phyloP scores from a whole-genome alignment of 2,329 filamentous ascomycete genomes.

The Acarospora socialis region DNA sequence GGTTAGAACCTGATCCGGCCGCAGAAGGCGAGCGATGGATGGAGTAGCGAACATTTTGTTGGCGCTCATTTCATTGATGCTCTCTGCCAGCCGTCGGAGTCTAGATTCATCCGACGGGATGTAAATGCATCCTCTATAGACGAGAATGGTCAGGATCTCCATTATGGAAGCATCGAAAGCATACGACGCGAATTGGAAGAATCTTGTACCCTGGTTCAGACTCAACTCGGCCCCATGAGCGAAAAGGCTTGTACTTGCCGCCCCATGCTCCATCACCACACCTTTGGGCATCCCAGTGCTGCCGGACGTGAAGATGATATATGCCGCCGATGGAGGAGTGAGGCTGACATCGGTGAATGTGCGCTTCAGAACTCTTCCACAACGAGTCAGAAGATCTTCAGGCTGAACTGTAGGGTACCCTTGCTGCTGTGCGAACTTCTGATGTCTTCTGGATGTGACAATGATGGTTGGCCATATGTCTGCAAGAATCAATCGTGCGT shows the following conservation, averaged over 20 bases:
- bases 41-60: no score
- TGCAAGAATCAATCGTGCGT: no score
- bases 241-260: constrained; percentile 20
- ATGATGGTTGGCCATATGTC: no score
- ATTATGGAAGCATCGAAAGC: constrained; percentile 33
- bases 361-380: no score
- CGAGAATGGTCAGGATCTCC: constrained; percentile 25
- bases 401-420: no score
- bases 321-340: constrained; percentile 5
- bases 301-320: constrained; percentile 12
- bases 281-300: constrained; percentile 11
- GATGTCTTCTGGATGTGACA: no score
- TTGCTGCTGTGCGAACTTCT: no score
- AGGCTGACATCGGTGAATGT: no score
- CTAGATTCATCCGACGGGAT: constrained; percentile 31
- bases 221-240: constrained; percentile 17
- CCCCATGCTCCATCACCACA: constrained; percentile 16
- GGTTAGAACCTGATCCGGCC: constrained; percentile 29
- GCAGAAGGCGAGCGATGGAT: constrained; percentile 34
- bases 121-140: constrained; percentile 32
- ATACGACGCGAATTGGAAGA: constrained; percentile 30
- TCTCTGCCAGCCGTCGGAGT: no score
- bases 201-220: constrained; percentile 16
- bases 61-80: no score
- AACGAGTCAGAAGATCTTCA: no score